These are phyloP conservation scores for Phoenix dactylifera DNA, from an alignment of 176 grass and related monocot species.

Conservation along the genomic window DNA sequence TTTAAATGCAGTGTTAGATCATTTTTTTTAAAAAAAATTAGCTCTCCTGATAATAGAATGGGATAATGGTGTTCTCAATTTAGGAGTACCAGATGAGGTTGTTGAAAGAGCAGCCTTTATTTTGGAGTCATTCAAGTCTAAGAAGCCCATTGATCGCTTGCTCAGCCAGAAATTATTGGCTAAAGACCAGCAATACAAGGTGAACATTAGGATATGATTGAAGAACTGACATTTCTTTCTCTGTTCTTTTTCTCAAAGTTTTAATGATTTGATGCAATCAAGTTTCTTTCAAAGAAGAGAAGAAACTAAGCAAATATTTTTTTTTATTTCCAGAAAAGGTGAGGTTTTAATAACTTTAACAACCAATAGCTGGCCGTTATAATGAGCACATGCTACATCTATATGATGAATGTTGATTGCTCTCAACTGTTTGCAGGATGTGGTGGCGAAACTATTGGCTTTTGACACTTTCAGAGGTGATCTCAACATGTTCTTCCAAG, in stretches of 20 bases:
- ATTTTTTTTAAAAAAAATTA: no score
- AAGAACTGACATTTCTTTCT: constrained; percentile 14
- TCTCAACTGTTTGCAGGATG: constrained; percentile 44
- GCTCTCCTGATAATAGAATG: no score
- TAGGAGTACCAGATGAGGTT: constrained; percentile 62
- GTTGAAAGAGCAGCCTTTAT: constrained; percentile 52
- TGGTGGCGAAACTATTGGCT: constrained; percentile 48
- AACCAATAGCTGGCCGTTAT: no score
- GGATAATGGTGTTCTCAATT: constrained; percentile 6
- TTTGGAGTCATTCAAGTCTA: constrained; percentile 61
- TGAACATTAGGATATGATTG: constrained; percentile 13
- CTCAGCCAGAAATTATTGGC: constrained; percentile 35
- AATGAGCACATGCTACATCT: not conserved
- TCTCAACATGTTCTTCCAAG: constrained; percentile 48
- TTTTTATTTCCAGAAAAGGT: no score
- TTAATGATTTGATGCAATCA: no score
- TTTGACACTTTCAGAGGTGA: constrained; percentile 58
- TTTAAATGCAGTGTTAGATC: no score
- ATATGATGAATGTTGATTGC: not conserved
- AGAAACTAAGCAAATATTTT: no score
- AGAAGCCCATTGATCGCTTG: constrained; percentile 45
- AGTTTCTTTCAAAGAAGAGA: no score
- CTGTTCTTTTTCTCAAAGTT: constrained; percentile 8
- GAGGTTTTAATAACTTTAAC: no score
- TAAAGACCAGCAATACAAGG: constrained; percentile 74